phyloP scores from a whole-genome alignment of 129 eudicot genomes.

The Artemisia argyi region DNA sequence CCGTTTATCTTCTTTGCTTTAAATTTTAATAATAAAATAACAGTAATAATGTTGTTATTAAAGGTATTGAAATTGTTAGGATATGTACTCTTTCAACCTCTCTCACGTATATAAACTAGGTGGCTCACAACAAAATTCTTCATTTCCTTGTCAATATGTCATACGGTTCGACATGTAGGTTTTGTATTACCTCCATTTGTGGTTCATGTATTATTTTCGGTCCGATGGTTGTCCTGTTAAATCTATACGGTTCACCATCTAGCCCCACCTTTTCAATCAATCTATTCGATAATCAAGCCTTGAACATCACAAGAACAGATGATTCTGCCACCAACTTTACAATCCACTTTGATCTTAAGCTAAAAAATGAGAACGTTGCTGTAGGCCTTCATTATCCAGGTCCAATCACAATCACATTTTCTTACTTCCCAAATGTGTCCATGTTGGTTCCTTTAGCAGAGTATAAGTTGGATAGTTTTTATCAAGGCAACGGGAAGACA shows the following conservation, averaged over 20 bases:
- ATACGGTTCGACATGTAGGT: too few relatives aligned
- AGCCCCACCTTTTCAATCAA: constrained; percentile 23
- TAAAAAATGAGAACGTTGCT: constrained; percentile 17
- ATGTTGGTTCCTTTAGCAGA: constrained; percentile 19
- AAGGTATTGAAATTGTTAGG: too few relatives aligned
- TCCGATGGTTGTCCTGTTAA: constrained; percentile 15
- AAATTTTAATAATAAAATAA: too few relatives aligned
- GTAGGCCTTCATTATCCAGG: constrained; percentile 31
- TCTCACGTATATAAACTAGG: too few relatives aligned
- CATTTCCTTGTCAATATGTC: too few relatives aligned
- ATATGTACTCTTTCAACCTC: too few relatives aligned
- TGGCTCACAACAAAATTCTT: too few relatives aligned
- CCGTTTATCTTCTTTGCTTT: too few relatives aligned
- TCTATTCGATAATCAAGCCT: constrained; percentile 22
- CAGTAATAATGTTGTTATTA: too few relatives aligned
- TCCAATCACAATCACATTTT: constrained; percentile 28
- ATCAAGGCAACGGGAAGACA: constrained; percentile 37
- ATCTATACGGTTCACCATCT: constrained; percentile 11
- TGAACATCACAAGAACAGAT: constrained; percentile 11
- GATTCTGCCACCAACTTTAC: background rate
- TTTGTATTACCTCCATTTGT: too few relatives aligned
- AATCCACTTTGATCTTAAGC: constrained; percentile 29
- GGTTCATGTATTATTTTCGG: background rate
- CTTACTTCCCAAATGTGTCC: constrained; percentile 36
- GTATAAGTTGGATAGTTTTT: constrained; percentile 21